These are phyloP conservation scores for Betula pendula DNA, from an alignment of 306 rosid genomes.

Conservation along the genomic window DNA sequence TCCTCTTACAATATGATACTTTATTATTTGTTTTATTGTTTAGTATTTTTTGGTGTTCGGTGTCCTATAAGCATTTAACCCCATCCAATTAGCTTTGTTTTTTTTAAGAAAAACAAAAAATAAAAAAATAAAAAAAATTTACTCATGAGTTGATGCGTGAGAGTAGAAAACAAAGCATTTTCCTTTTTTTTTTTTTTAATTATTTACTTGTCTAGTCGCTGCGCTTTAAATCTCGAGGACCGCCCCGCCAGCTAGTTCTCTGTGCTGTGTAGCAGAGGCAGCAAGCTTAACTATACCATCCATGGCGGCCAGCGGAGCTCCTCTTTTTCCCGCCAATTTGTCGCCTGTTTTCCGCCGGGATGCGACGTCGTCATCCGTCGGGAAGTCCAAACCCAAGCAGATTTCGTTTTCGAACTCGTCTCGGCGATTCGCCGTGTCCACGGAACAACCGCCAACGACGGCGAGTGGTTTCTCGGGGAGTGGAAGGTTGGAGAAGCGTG, in stretches of 20 bases:
- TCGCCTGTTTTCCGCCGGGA: slow-evolving; percentile 26
- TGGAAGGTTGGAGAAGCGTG: slow-evolving; percentile 13
- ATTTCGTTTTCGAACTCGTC: not conserved
- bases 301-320: slow-evolving; percentile 50
- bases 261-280: not conserved
- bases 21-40: too few species aligned
- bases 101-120: too few species aligned
- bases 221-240: not conserved
- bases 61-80: too few species aligned
- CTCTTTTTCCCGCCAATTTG: slow-evolving; percentile 17
- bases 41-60: too few species aligned
- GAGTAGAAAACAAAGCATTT: too few species aligned
- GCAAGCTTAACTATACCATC: not conserved
- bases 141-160: too few species aligned
- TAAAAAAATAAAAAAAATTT: too few species aligned
- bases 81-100: too few species aligned
- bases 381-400: slow-evolving; percentile 16
- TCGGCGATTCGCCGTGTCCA: slow-evolving; percentile 35
- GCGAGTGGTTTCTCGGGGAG: slow-evolving; percentile 4
- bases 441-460: slow-evolving; percentile 24
- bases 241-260: not conserved
- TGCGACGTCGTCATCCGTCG: not conserved
- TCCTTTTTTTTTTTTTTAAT: too few species aligned
- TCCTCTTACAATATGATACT: too few species aligned
- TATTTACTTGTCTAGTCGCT: not conserved